Evolutionary conservation across 257 asterid genomes (phyloP).

Genomic region (Nicotiana knightiana): DNA sequence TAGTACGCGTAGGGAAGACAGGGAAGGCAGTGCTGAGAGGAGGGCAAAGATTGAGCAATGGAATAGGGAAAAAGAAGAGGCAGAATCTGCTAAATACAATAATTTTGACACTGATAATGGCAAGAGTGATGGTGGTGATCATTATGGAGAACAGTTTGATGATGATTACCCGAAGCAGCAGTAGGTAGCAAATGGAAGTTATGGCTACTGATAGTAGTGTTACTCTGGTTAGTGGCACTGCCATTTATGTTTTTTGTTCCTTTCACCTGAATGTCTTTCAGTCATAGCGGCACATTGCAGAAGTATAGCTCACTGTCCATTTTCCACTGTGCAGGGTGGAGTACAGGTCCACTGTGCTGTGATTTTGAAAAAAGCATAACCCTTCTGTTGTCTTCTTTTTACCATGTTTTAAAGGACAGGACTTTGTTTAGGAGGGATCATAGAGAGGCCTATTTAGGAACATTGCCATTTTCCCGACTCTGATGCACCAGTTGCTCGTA

Average conservation of each 20-base stretch:
- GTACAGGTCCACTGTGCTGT: slow-evolving; percentile 48
- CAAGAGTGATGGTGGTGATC: slow-evolving; percentile 20
- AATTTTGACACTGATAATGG: slow-evolving; percentile 28
- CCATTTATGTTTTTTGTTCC: slow-evolving; percentile 21
- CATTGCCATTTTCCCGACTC: background rate
- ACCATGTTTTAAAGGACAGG: slow-evolving; percentile 8
- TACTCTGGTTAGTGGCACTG: slow-evolving; percentile 15
- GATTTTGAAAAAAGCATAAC: slow-evolving; percentile 28
- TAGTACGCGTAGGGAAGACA: slow-evolving; percentile 48
- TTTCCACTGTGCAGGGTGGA: slow-evolving; percentile 67
- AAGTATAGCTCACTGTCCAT: slow-evolving; percentile 64
- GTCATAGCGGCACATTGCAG: slow-evolving; percentile 19
- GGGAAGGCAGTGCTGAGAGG: slow-evolving; percentile 82
- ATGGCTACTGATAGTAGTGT: slow-evolving; percentile 22
- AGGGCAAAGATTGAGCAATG: slow-evolving; percentile 81
- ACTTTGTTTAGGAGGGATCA: slow-evolving; percentile 2
- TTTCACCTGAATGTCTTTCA: slow-evolving; percentile 4
- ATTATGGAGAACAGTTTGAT: slow-evolving; percentile 26
- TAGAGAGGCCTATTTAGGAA: slow-evolving; percentile 8
- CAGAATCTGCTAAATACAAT: slow-evolving; percentile 32
- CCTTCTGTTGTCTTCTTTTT: slow-evolving; percentile 26
- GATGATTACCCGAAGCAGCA: slow-evolving; percentile 29
- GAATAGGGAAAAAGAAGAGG: slow-evolving; percentile 73
- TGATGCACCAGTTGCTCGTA: slow-evolving; percentile 5
- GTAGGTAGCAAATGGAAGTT: slow-evolving; percentile 34